These are phyloP conservation scores for Cutaneotrichosporon cutaneum DNA, from an alignment of 1,284 basidiomycete genomes.

Conservation along the genomic window DNA sequence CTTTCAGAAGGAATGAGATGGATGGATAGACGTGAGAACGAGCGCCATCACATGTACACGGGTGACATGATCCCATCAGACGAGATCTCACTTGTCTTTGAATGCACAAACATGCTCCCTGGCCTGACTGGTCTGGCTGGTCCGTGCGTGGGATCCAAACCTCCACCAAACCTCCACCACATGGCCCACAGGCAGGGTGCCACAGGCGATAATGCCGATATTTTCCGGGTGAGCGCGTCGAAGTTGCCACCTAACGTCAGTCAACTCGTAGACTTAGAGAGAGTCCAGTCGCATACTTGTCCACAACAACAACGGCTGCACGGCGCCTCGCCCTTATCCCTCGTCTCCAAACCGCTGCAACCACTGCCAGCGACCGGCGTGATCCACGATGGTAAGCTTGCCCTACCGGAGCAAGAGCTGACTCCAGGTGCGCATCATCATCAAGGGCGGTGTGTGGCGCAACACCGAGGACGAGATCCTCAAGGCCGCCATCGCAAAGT, in stretches of 20 bases:
- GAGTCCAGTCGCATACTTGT: not conserved
- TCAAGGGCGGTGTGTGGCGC: slow-evolving; percentile 75
- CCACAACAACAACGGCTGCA: not conserved
- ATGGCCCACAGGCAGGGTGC: no score
- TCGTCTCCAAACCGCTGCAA: not conserved
- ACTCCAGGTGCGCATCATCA: slow-evolving; percentile 73
- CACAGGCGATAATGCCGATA: slow-evolving; percentile 1
- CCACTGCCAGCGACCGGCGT: not conserved
- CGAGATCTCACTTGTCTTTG: no score
- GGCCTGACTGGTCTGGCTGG: no score
- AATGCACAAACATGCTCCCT: slow-evolving; percentile 1
- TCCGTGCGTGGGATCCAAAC: not conserved
- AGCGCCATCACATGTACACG: no score
- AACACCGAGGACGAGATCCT: slow-evolving; percentile 81
- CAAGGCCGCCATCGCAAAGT: slow-evolving; percentile 96
- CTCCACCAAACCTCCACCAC: not conserved
- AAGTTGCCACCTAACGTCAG: slow-evolving; percentile 9
- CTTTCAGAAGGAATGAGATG: not conserved
- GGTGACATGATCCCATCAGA: not conserved
- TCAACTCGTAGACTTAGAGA: no score
- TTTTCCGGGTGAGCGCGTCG: not conserved
- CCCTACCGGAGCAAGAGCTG: not conserved
- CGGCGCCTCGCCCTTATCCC: not conserved
- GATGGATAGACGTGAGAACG: not conserved
- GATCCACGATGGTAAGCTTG: slow-evolving; percentile 7